Evolutionary conservation across 495 filamentous ascomycete genomes (phyloP), one percentile per base, ranked within the genome.

Genomic region (Neurospora cerealis): DNA sequence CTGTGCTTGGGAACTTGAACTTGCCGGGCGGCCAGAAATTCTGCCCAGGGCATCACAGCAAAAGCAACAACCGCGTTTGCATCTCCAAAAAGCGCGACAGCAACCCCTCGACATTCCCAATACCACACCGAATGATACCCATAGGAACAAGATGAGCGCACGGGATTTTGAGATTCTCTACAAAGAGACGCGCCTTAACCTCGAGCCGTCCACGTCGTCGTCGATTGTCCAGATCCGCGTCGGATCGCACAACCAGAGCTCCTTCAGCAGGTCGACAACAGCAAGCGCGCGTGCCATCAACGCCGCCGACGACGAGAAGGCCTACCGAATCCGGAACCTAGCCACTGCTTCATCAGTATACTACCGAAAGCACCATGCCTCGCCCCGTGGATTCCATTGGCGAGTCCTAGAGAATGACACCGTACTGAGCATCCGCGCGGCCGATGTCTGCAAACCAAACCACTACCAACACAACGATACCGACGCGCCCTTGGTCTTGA

Each of bases 331-430:
- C 75, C 86, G 86, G 38, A 88, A 92, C 78, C 86, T 97, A 70
- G 93, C 96, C 28, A 92, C 87, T 4, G 89, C 94, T 38, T 92
- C 92, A 28, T 92, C 93, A 1, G 88, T 98, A 48, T 96, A 93
- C 86, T 93, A 97, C 82, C 88, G 95, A 71, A 89, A 88, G 77
- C 86, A 90, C 76, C 88, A 89, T 73, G 83, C 85, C 71, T 92
- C 91, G 73, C 96, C 96, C 69, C 89, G 93, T 76, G 91, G 87
- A 78, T 94, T 98, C 76, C 86, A 97, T 32, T 99, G 96, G 95
- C 86, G 96, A 71, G 86, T 99, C 24, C 83, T 98, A 74, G 91
- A 96, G 78, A 90, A 91, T 77, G 89, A 90, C 78, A 92, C 88
- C 76, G 86, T 94, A 66, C 85, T 99, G 71, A 93, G 94, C 80